phyloP scores from a whole-genome alignment of 2,329 filamentous ascomycete genomes.

The Phaeosphaeriaceae sp. region DNA sequence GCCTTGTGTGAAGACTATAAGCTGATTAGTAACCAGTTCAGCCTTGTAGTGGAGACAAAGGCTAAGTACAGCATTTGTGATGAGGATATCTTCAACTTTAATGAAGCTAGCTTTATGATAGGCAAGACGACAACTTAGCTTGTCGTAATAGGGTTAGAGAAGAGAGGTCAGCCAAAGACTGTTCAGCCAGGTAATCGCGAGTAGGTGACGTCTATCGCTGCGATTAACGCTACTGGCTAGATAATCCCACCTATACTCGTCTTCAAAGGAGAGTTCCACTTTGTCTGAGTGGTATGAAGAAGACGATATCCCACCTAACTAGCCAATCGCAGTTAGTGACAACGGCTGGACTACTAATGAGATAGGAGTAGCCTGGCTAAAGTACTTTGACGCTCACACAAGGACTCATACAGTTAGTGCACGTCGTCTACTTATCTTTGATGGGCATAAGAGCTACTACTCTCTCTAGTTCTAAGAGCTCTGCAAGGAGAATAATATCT shows the following conservation, averaged over 20 bases:
- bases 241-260: slow-evolving; percentile 9
- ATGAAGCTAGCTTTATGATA: background rate
- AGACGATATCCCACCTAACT: background rate
- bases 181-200: background rate
- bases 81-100: background rate
- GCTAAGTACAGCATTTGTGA: background rate
- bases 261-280: slow-evolving; percentile 4
- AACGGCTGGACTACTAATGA: slow-evolving; percentile 47
- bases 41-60: background rate
- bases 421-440: no score
- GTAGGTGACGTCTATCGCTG: background rate
- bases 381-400: slow-evolving; percentile 42
- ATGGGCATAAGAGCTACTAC: no score
- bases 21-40: background rate
- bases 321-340: slow-evolving; percentile 28
- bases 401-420: slow-evolving; percentile 10
- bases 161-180: background rate
- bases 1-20: no score
- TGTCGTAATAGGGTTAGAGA: background rate
- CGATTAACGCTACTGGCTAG: background rate
- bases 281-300: slow-evolving; percentile 2
- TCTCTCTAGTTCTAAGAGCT: background rate
- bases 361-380: slow-evolving; percentile 41
- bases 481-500: background rate
- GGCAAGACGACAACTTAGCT: background rate